Base-by-base conservation (phyloP, 1,284 basidiomycete species). In the Cryptococcus neoformans region DNA sequence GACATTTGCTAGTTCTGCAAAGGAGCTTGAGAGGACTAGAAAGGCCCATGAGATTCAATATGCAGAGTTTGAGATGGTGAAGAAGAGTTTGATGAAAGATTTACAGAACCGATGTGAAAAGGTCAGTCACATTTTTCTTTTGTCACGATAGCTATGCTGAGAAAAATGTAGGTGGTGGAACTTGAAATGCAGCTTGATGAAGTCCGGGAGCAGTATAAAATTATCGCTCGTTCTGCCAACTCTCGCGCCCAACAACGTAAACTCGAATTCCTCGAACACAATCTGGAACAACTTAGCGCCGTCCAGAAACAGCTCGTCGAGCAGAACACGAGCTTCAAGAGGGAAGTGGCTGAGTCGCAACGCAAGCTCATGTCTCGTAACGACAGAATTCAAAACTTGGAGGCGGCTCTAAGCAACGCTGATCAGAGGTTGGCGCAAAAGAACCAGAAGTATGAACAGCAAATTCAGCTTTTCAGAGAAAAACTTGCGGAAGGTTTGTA, bases 31-130 rank as follows among this genome's bases (percentile, higher is more conserved):
- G 79, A 84, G 94, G 53, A 93, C 92, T 51, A 87, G 96, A 68
- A 97, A 98, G 80, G 90, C 92, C 16, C 94, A 98, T 81, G 94
- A 94, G 65, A 87, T 92, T 21, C 96, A 99, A 74, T 86, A 97
- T 63, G 90, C 93, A 64, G 96, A 99, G 76, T 99, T 99, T 76
- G 96, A 99, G 75, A 88, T 89, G 39, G 92, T 98, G 74, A 99
- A 99, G 85, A 96, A 97, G 82, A 95, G 90, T 59, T 84, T 99
- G 65, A 97, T 99, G 90, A 88, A 92, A 50, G 96, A 99, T 81
- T 81, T 99, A 64, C 96, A 98, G 81, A 97, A 99, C 78, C 92
- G 96, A 47, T 99, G 96, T 77, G 96, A 99, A 82, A 99, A 99
- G 87, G 93, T 91, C 56, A 62, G 80, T 55, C 34, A 3, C 47